These are phyloP conservation scores for Hibiscus mutabilis DNA, from an alignment of 345 rosid genomes.

Conservation along the genomic window DNA sequence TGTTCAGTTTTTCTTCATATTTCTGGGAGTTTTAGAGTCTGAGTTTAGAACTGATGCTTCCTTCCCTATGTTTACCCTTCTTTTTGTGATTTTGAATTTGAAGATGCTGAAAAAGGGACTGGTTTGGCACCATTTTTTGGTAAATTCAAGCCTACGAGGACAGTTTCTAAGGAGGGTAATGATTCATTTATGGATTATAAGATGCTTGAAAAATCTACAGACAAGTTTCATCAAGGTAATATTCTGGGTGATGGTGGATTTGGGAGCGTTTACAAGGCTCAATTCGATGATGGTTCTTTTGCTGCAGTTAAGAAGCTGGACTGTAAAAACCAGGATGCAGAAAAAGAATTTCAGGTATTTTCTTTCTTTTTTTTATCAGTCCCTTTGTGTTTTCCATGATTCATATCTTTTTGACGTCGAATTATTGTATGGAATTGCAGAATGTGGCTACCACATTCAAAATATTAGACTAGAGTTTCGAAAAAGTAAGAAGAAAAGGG, in stretches of 20 bases:
- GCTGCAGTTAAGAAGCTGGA: constrained; percentile 86
- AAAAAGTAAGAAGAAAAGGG: no score
- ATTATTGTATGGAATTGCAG: constrained; percentile 36
- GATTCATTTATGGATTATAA: constrained; percentile 54
- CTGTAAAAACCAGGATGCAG: constrained; percentile 57
- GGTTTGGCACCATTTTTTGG: constrained; percentile 44
- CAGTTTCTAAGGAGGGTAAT: constrained; percentile 38
- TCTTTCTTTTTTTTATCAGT: background rate
- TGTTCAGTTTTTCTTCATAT: background rate
- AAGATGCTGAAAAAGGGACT: constrained; percentile 47
- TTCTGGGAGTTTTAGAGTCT: background rate
- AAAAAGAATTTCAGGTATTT: constrained; percentile 72
- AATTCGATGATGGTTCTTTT: constrained; percentile 41
- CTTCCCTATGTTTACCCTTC: constrained; percentile 6
- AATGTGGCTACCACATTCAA: constrained; percentile 35
- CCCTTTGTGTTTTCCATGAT: background rate
- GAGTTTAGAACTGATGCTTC: background rate
- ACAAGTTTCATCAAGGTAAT: constrained; percentile 57
- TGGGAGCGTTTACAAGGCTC: constrained; percentile 74
- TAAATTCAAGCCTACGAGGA: constrained; percentile 40
- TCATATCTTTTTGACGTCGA: background rate
- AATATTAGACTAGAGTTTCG: no score
- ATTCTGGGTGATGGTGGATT: constrained; percentile 85
- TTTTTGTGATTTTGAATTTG: constrained; percentile 14
- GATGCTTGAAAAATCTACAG: constrained; percentile 59